Base-by-base conservation (phyloP, 169 alveolate genomes). In the Plasmodium sp. region DNA sequence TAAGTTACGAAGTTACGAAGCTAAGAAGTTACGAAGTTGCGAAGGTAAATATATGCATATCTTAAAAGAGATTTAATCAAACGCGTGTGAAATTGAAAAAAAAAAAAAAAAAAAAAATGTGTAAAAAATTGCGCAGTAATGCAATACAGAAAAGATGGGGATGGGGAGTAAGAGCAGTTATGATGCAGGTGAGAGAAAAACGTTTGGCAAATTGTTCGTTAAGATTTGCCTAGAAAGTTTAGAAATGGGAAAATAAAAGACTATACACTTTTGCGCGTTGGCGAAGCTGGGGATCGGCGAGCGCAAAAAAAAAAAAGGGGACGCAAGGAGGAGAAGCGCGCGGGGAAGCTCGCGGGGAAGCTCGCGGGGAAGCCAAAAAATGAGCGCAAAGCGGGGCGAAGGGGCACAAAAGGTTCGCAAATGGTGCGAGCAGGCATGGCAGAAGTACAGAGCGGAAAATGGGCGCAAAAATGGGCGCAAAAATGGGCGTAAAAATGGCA, bases 61-160 rank as follows among this genome's bases (percentile, higher is more conserved):
- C 31, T 79, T 79, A 39, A 79, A 79, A 79, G 36, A 48, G 84
- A 79, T 79, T 79, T 56, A 84, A 84, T 71, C 43, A 72, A 84
- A 39, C 51, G 56, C 14, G 39, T 12, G 71, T 81, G 75, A 81
- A 81, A 81, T 48, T 27, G 3, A 81, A 81, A 41, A 39, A 39
- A 39, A 77, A 33, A 74, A 74, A 74, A 36, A 36, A 14, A 12
- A 22, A 39, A 39, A 77, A 77, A 77, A n/a, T n/a, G 58, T 77
- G 84, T 79, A 39, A 79, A 41, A 41, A 41, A 41, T 41, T 79
- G 84, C 51, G 27, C 33, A 77, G 14, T 48, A 48, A 41, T 79
- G 54, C 71, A 79, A 79, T 79, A 34, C 62, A 31, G 27, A 67
- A 5, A 67, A 67, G 39, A 67, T 67, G 36, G 39, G 39, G 77